These are phyloP conservation scores for Candida pseudoviswanathii DNA, from an alignment of 1,139 yeast species.

Conservation along the genomic window DNA sequence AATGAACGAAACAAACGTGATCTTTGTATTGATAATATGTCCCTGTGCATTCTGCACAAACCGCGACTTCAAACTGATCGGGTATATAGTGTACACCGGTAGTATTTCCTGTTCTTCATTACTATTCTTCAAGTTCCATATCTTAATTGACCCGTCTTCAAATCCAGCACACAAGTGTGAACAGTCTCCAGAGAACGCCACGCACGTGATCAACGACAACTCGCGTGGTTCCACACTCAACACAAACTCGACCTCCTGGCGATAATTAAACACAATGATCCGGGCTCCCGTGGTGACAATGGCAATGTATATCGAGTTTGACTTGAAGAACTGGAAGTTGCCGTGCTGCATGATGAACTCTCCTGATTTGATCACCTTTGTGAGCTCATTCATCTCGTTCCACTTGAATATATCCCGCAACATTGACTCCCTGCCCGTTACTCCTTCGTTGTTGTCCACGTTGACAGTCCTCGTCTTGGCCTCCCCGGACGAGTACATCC, in stretches of 20 bases:
- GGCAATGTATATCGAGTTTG: conserved; percentile 52
- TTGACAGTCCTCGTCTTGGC: background rate
- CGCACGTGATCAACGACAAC: conserved; percentile 34
- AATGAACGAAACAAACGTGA: conserved; percentile 54
- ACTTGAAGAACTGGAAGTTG: conserved; percentile 44
- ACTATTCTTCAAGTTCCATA: conserved; percentile 30
- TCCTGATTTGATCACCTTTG: conserved; percentile 23
- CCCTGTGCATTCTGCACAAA: conserved; percentile 44
- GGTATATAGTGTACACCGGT: conserved; percentile 30
- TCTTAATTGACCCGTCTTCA: conserved; percentile 28
- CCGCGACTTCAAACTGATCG: conserved; percentile 30
- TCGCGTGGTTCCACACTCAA: conserved; percentile 21
- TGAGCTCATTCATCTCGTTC: conserved; percentile 26
- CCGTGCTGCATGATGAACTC: conserved; percentile 47
- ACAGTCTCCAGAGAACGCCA: conserved; percentile 44
- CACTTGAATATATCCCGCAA: conserved; percentile 23
- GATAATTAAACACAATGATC: conserved; percentile 63
- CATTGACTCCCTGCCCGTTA: background rate
- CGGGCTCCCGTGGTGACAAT: conserved; percentile 66
- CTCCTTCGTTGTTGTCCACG: background rate
- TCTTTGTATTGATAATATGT: conserved; percentile 49
- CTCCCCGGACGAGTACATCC: conserved; percentile 6
- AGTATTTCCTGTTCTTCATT: conserved; percentile 7
- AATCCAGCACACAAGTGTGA: conserved; percentile 37
- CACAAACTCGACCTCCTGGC: conserved; percentile 51